Evolutionary conservation across 106 monocot species (phyloP).

Genomic region (Dactylorhiza incarnata): DNA sequence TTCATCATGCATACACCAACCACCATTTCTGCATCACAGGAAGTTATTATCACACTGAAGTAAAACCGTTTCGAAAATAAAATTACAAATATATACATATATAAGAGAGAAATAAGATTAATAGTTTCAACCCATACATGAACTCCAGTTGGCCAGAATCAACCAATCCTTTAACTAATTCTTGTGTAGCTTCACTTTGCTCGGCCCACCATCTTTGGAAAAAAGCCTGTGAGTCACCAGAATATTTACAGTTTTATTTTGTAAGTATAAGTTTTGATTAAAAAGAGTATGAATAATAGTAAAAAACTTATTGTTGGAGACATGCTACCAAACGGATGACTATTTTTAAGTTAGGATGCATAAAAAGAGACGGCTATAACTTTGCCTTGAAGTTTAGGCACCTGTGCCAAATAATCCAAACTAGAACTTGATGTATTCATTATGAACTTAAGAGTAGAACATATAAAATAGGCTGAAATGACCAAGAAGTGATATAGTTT

Average conservation of each 20-base stretch:
- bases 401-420: not conserved
- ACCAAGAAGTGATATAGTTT: not conserved
- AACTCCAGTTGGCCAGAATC: conserved; percentile 62
- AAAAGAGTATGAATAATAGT: not conserved
- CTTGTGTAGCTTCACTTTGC: conserved; percentile 32
- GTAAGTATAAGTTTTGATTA: not conserved
- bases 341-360: not conserved
- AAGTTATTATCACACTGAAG: not conserved
- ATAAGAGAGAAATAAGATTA: not conserved
- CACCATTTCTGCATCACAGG: conserved; percentile 34
- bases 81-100: not conserved
- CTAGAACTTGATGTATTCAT: not conserved
- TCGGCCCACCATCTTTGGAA: conserved; percentile 67
- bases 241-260: not conserved
- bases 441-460: not conserved
- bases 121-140: conserved; percentile 28
- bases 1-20: conserved; percentile 70
- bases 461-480: not conserved
- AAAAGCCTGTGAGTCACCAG: conserved; percentile 34
- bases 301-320: not conserved
- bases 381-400: not conserved
- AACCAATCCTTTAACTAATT: conserved; percentile 30
- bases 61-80: not conserved
- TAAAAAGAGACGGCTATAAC: not conserved
- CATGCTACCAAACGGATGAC: not conserved